Evolutionary conservation across 2,329 filamentous ascomycete species (phyloP).

Genomic region (Sporothrix inflata): DNA sequence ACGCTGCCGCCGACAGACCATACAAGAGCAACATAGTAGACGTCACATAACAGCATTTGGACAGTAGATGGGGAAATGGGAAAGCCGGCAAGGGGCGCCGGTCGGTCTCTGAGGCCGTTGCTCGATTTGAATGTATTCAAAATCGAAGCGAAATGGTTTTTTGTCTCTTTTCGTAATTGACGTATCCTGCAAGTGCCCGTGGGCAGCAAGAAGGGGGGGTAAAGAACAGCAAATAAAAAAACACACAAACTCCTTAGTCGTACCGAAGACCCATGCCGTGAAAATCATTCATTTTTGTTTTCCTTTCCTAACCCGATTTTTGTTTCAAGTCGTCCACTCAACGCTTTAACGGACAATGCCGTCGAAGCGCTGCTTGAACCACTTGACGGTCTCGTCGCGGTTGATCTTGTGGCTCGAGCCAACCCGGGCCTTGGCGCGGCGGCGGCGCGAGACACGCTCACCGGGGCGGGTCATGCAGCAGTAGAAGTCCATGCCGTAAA

Average conservation of each 20-base stretch:
- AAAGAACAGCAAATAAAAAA: constrained; percentile 16
- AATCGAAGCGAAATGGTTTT: constrained; percentile 52
- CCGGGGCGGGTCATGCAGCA: constrained; percentile 99
- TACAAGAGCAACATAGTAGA: neutral
- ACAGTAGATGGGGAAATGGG: constrained; percentile 32
- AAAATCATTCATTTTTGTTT: constrained; percentile 1
- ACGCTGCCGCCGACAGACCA: neutral
- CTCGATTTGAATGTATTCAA: constrained; percentile 60
- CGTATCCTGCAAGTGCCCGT: neutral
- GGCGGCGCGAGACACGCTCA: constrained; percentile 95
- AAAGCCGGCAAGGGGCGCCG: constrained; percentile 68
- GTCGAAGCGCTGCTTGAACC: constrained; percentile 91
- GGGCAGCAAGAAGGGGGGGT: constrained; percentile 1
- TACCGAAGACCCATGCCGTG: constrained; percentile 27
- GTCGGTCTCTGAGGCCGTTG: constrained; percentile 75
- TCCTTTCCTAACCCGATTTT: constrained; percentile 29
- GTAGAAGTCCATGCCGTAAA: constrained; percentile 99
- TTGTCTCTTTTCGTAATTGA: constrained; percentile 38
- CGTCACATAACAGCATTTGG: neutral
- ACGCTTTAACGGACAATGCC: constrained; percentile 94
- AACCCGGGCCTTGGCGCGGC: constrained; percentile 84
- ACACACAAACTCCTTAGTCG: constrained; percentile 23
- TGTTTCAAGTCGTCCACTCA: constrained; percentile 30
- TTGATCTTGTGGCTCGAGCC: constrained; percentile 91
- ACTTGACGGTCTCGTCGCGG: constrained; percentile 94